A percentile compares a stretch with the other conserved stretches of the same genome.
phyloP scores from a whole-genome alignment of 176 grass and related monocot genomes.

The Canna indica region DNA sequence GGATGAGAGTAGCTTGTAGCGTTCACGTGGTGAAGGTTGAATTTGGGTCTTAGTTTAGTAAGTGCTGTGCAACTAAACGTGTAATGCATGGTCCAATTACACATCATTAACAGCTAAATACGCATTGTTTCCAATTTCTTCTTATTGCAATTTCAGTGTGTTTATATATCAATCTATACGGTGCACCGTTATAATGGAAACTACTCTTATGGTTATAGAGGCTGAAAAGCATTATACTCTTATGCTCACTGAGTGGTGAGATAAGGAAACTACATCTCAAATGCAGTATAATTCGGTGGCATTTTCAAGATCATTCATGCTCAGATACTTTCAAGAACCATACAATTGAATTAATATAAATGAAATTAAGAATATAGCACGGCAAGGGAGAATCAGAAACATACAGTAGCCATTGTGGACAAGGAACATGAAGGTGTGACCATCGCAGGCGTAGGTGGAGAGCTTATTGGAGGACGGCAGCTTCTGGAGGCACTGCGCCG shows the following conservation, averaged over 20 bases:
- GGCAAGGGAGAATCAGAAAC: background rate
- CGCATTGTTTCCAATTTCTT: background rate
- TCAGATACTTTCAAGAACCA: background rate
- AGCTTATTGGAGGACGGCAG: slow-evolving; percentile 55
- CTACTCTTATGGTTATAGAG: background rate
- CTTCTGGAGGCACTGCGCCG: slow-evolving; percentile 69
- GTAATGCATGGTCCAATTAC: no score
- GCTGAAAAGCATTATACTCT: background rate
- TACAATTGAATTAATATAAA: background rate
- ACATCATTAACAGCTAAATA: no score
- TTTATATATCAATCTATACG: background rate
- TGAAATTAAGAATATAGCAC: background rate
- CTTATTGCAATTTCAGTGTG: background rate
- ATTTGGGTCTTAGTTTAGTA: no score
- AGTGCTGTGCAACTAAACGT: no score
- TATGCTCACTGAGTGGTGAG: background rate
- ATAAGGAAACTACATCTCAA: background rate
- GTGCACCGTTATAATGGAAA: background rate
- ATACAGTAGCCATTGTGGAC: slow-evolving; percentile 72
- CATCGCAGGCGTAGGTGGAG: slow-evolving; percentile 79
- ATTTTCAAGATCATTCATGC: background rate
- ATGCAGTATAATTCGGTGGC: background rate
- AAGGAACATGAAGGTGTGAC: slow-evolving; percentile 86
- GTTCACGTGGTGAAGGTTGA: no score
- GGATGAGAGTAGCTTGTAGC: no score